Base-by-base conservation (phyloP, 257 asterid genomes). In the Echium plantagineum region DNA sequence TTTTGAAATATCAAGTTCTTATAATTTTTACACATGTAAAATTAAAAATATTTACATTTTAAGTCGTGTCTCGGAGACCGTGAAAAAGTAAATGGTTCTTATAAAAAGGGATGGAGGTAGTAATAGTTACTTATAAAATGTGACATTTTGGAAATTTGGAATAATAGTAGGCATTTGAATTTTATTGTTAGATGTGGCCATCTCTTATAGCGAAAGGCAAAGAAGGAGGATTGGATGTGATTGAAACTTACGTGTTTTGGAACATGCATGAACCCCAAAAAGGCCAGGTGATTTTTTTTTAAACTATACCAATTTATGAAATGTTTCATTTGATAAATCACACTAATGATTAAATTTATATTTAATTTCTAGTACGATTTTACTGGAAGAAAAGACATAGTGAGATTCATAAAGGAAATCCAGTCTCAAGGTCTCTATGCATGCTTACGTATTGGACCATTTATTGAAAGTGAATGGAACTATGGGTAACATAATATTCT, bases 241-340 rank as follows among this genome's bases (percentile, higher is more conserved):
- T 90, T 48, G 89, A 82, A 55, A 90, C 98, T 1, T 90, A 90
- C 26, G 91, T 83, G 3, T 90, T 90, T 69, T 90, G 96, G 98
- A 80, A 87, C 69, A 71, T 87, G 9, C 96, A 90, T 31, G 98
- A 90, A 63, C 89, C 91, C 38, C 74, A 71, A 58, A 83, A 66
- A 6, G 91, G 94, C 47, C 79, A 83, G 80, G 96, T 42, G 49
- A 42, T 42, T 42, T 12, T 0, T 42, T 87, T 19, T 19, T n/a
- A 24, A 13, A 47, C 21, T 26, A 28, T 24, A 10, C 47, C 4
- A 28, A 9, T 56, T 31, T 8, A 13, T 26, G 8, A 7, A n/a
- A 28, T 42, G 10, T 21, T 22, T 2, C 3, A 12, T 47, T 21
- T 61, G 9, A 28, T 2, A 5, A n/a, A 9, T 28, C 52, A 26